These are phyloP conservation scores for Solanum ahanhuiri DNA, from an alignment of 257 asterid genomes.

Conservation along the genomic window DNA sequence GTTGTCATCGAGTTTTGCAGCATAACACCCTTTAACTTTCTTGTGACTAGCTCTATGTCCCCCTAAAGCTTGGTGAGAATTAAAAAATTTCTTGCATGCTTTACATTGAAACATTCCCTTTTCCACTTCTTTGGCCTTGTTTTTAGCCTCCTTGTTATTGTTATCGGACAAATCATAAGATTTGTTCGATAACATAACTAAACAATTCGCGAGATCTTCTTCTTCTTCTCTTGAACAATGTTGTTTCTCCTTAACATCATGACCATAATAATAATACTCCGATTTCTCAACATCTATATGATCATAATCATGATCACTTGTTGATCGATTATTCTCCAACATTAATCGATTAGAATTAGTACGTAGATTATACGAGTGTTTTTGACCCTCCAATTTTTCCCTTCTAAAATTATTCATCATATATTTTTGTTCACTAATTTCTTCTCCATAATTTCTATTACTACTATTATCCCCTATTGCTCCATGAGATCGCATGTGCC, in stretches of 20 bases:
- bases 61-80: conserved; percentile 87
- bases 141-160: not conserved
- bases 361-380: conserved; percentile 54
- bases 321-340: not conserved
- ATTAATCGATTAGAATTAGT: conserved; percentile 25
- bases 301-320: conserved; percentile 7
- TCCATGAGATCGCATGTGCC: conserved; percentile 56
- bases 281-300: not conserved
- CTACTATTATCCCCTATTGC: conserved; percentile 9
- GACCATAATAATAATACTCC: not conserved
- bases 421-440: not conserved
- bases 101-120: conserved; percentile 65
- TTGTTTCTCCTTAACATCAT: not conserved
- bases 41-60: conserved; percentile 96
- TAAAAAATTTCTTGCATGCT: conserved; percentile 66
- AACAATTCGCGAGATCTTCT: conserved; percentile 68
- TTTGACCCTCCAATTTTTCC: conserved; percentile 12
- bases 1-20: conserved; percentile 27
- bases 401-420: not conserved
- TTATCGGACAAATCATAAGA: conserved; percentile 5
- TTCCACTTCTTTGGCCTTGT: conserved; percentile 29
- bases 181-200: conserved; percentile 55
- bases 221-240: conserved; percentile 36
- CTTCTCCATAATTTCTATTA: not conserved
- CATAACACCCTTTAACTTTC: conserved; percentile 85